Percentiles rank a stretch among this genome's conserved stretches.
Evolutionary conservation across 371 early-diverging fungal genomes (phyloP).

Genomic region (Chytridium lagenaria): DNA sequence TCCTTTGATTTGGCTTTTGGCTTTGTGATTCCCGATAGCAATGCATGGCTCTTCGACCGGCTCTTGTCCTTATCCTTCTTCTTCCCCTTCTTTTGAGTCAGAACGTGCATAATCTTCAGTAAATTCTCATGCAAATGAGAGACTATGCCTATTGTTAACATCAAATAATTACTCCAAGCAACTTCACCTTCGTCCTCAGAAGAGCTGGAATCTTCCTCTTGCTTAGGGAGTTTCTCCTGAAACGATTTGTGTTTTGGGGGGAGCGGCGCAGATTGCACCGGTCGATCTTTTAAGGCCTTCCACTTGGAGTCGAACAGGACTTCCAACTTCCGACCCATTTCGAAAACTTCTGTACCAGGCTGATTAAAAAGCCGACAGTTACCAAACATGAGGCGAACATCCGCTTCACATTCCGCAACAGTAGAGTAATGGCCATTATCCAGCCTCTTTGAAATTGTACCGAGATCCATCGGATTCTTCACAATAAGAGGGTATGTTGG

Average conservation of each 20-base stretch:
- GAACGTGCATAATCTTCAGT: conserved; percentile 33
- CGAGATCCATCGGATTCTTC: conserved; percentile 98
- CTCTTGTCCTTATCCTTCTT: conserved; percentile 16
- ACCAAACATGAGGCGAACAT: conserved; percentile 85
- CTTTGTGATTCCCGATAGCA: background rate
- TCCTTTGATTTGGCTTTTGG: conserved; percentile 24
- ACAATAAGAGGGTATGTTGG: conserved; percentile 94
- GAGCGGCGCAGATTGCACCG: background rate
- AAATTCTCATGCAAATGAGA: conserved; percentile 18
- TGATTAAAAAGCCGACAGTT: conserved; percentile 97
- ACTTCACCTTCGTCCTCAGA: conserved; percentile 28
- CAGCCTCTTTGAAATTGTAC: conserved; percentile 89
- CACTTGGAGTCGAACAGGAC: conserved; percentile 85
- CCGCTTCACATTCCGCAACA: conserved; percentile 81
- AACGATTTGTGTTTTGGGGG: conserved; percentile 17
- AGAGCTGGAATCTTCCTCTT: conserved; percentile 41
- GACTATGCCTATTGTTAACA: too few relatives aligned
- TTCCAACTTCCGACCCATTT: conserved; percentile 81
- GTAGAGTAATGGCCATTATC: conserved; percentile 74
- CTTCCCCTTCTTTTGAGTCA: conserved; percentile 29
- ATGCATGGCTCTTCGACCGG: background rate
- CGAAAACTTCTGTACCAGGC: conserved; percentile 84
- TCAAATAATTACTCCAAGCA: too few relatives aligned
- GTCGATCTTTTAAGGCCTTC: conserved; percentile 47
- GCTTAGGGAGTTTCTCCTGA: conserved; percentile 4